Base-by-base conservation (phyloP, 2,329 filamentous ascomycete species). In the Colletotrichum musae region DNA sequence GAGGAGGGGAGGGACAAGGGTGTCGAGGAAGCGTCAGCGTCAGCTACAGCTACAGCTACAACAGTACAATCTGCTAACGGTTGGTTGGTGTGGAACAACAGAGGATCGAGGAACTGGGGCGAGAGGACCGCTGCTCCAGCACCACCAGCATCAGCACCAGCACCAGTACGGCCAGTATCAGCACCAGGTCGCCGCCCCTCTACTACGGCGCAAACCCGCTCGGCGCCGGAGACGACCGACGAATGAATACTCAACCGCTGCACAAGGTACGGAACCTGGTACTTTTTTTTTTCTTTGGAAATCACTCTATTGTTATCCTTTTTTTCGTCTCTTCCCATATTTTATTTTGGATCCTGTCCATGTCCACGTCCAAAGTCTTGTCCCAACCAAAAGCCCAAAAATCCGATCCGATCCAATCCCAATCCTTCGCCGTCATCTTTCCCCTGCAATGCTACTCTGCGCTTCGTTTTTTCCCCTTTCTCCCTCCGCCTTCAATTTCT, bases 171-270 rank as follows among this genome's bases (percentile, higher is more conserved):
- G 62, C 66, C 74, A 75, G 74, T 69, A 72, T 70, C 76, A 74
- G 72, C 73, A 76, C 72, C 73, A 74, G 70, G 70, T 75, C 69
- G 62, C 71, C 70, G 71, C 76, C 68, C 72, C 72, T 71, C 70
- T 78, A 64, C 70, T 74, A 69, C 70, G 70, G 70, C 68, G 75
- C 75, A 75, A 77, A 76, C 74, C 78, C 79, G 77, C 78, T 81
- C 77, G 72, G 72, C 64, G 74, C 77, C 74, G 75, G 75, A 76
- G 79, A 81, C 77, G 76, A 76, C 75, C 76, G 74, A 77, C 81
- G 77, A 76, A 84, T 84, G 82, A 84, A 82, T 82, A 79, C 61
- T 58, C 70, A 80, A 79, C 81, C 80, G 79, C 80, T 83, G 64
- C 76, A 79, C 72, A 84, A 84, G 82, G 82, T 83, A 82, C 66